Base-by-base conservation (phyloP, 164 flowering plant species). In the Vitis cinerea region DNA sequence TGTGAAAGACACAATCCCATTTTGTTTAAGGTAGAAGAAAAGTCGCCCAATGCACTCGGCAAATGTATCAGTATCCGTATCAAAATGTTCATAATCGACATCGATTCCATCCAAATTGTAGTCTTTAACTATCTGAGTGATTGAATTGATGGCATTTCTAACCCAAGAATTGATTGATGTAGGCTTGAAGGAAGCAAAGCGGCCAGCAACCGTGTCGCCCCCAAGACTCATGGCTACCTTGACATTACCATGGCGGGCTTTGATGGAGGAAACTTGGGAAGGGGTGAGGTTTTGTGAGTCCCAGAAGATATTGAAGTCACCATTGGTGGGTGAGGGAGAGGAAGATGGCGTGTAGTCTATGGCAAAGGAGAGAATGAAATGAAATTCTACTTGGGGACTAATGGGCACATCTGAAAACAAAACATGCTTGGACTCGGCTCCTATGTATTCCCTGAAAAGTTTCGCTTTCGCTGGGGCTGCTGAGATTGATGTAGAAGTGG, bases 321-420 rank as follows among this genome's bases (percentile, higher is more conserved):
- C 81, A 70, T 81, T 78, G 5, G 79, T 78, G 1, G 83, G 77
- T 12, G 64, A 19, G 48, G 82, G 78, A 27, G 13, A 10, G 2
- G 61, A 52, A 2, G 68, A 16, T 4, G 37, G 1, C 8, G 72
- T 69, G 77, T 75, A 81, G 59, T 81, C 83, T 2, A 81, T 72
- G 14, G 77, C 83, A 44, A 81, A 78, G 37, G 83, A 64, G n/a
- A 78, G 81, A 16, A 78, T 69, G 77, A 75, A 81, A 64, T 81
- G 83, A 17, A 75, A 61, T 4, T 75, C 76, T 8, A 78, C 76
- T 6, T 58, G 27, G 51, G 79, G 57, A 61, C 69, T 53, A 17
- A 75, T 67, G 2, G 81, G 83, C 8, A 78, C 73, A 16, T 78
- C 79, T 0, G 77, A 64, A 49, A 81, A 78, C 37, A 15, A 67